Evolutionary conservation across 768 basidiomycete genomes (phyloP).

Genomic region (Vishniacozyma victoriae): DNA sequence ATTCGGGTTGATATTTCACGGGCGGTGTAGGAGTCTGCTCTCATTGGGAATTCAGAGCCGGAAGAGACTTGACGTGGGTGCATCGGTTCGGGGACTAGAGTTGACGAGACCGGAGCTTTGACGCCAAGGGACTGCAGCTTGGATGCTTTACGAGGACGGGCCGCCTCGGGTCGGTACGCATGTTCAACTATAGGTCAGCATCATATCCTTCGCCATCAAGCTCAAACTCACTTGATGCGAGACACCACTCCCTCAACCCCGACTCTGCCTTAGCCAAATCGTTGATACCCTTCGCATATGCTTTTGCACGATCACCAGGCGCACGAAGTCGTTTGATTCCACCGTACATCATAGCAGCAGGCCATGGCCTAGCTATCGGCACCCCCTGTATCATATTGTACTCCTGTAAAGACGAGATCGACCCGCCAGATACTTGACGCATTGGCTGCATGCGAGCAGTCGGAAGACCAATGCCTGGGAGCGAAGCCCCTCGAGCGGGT

Average conservation of each 20-base stretch:
- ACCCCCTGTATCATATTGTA: background rate
- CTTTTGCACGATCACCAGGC: constrained; percentile 41
- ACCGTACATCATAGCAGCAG: constrained; percentile 42
- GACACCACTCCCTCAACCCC: constrained; percentile 39
- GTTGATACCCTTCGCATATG: constrained; percentile 39
- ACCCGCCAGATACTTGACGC: too few species aligned
- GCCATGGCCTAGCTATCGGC: constrained; percentile 30
- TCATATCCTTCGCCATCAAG: background rate
- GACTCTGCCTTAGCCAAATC: constrained; percentile 37
- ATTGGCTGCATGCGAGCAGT: too few species aligned
- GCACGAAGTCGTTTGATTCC: constrained; percentile 36
- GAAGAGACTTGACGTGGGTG: constrained; percentile 30
- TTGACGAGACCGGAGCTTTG: constrained; percentile 3
- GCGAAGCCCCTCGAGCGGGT: background rate
- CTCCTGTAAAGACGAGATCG: too few species aligned
- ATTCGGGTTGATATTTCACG: constrained; percentile 35
- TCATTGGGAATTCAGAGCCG: constrained; percentile 38
- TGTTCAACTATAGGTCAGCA: constrained; percentile 1
- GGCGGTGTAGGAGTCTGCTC: constrained; percentile 38
- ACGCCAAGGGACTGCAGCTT: constrained; percentile 5
- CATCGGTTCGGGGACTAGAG: constrained; percentile 5
- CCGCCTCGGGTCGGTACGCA: constrained; percentile 3
- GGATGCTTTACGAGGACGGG: constrained; percentile 1
- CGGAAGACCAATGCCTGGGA: too few species aligned
- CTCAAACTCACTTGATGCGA: constrained; percentile 26